These are phyloP conservation scores for Diaporthe helianthi DNA, from an alignment of 2,329 filamentous ascomycete species.

Conservation along the genomic window DNA sequence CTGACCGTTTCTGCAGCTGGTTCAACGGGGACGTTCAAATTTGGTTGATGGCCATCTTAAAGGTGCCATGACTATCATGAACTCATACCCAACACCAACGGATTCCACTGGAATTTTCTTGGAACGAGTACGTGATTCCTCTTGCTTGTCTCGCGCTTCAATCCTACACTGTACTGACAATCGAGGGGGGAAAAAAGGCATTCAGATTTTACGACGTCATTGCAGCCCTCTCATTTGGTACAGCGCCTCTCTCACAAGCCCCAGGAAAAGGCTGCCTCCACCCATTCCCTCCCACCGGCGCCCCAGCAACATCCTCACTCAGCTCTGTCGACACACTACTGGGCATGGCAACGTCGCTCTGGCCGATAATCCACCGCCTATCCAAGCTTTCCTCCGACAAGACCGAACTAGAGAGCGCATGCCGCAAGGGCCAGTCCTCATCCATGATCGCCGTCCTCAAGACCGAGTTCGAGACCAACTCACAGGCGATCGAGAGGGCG, in stretches of 20 bases:
- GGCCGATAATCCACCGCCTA: slow-evolving; percentile 68
- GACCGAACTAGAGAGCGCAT: slow-evolving; percentile 55
- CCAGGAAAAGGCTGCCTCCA: slow-evolving; percentile 55
- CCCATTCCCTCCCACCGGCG: slow-evolving; percentile 55
- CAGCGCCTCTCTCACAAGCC: slow-evolving; percentile 60
- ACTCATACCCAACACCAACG: slow-evolving; percentile 50
- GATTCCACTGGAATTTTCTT: slow-evolving; percentile 64
- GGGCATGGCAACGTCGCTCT: slow-evolving; percentile 67
- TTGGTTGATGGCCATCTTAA: slow-evolving; percentile 68
- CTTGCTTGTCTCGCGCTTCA: not conserved
- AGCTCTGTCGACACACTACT: slow-evolving; percentile 65
- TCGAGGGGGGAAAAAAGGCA: slow-evolving; percentile 54
- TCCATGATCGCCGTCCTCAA: slow-evolving; percentile 56
- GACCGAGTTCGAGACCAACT: slow-evolving; percentile 58
- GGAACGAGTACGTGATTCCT: slow-evolving; percentile 56
- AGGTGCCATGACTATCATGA: slow-evolving; percentile 68
- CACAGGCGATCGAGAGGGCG: slow-evolving; percentile 61
- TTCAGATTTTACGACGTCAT: slow-evolving; percentile 73
- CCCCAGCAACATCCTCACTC: slow-evolving; percentile 52
- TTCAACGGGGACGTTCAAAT: slow-evolving; percentile 64
- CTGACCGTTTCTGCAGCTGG: slow-evolving; percentile 53
- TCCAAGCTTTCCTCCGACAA: slow-evolving; percentile 63
- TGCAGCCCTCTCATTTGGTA: slow-evolving; percentile 66
- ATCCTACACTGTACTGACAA: not conserved
- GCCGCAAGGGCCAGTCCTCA: slow-evolving; percentile 43